Percentiles rank a stretch among this genome's conserved stretches.
These are phyloP conservation scores for Aureobasidium sp. DNA, from an alignment of 2,329 filamentous ascomycete species.

Conservation along the genomic window DNA sequence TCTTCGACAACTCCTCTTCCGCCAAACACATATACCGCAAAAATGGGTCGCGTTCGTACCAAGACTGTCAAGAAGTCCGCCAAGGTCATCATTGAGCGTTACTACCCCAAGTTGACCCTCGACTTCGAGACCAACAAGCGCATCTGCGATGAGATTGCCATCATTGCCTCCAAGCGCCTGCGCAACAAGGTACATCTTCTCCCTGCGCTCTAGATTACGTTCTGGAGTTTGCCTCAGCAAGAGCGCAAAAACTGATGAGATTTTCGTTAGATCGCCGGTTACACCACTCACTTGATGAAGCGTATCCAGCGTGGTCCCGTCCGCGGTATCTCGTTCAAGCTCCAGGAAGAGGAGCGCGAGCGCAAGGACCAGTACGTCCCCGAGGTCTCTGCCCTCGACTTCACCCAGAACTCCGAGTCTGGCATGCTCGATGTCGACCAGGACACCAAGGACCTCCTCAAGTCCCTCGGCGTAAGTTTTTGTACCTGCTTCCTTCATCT, in stretches of 20 bases:
- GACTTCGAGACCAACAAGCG: slow-evolving; percentile 99
- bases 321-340: slow-evolving; percentile 99
- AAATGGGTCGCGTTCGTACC: slow-evolving; percentile 51
- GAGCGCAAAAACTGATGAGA: not conserved
- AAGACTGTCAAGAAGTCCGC: slow-evolving; percentile 76
- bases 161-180: slow-evolving; percentile 97
- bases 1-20: slow-evolving; percentile 15
- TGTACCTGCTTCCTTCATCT: not conserved
- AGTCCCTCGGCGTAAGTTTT: slow-evolving; percentile 89
- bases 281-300: slow-evolving; percentile 97
- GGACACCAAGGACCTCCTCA: slow-evolving; percentile 98
- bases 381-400: slow-evolving; percentile 97
- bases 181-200: slow-evolving; percentile 77
- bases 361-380: slow-evolving; percentile 99
- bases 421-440: slow-evolving; percentile 91
- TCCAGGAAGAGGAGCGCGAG: slow-evolving; percentile 99
- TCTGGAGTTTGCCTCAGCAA: not conserved
- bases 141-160: slow-evolving; percentile 99
- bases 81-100: slow-evolving; percentile 99
- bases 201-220: slow-evolving; percentile 15
- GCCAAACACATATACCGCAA: slow-evolving; percentile 29
- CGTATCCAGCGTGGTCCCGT: slow-evolving; percentile 98
- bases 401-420: slow-evolving; percentile 86
- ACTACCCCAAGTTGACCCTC: slow-evolving; percentile 90
- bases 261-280: slow-evolving; percentile 72